phyloP scores from a whole-genome alignment of 768 basidiomycete species.

The Psilocybe tampanensis region DNA sequence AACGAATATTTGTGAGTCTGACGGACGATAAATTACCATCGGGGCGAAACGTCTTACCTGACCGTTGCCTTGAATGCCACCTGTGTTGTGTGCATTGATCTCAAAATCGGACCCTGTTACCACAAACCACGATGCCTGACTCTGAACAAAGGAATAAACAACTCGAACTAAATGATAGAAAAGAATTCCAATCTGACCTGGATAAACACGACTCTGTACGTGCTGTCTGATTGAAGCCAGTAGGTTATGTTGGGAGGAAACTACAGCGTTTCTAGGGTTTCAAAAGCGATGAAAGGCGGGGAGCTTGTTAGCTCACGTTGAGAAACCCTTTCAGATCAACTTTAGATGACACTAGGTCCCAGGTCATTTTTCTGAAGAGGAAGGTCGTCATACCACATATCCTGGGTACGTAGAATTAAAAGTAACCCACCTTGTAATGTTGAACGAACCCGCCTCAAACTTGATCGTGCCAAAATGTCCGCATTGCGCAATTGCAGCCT shows the following conservation, averaged over 20 bases:
- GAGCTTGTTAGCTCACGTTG: slow-evolving; percentile 32
- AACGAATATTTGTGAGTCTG: background rate
- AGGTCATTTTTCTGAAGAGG: slow-evolving; percentile 50
- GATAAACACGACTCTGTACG: slow-evolving; percentile 64
- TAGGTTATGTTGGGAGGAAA: slow-evolving; percentile 55
- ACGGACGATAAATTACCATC: too few species aligned
- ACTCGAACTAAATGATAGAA: background rate
- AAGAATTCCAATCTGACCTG: slow-evolving; percentile 35
- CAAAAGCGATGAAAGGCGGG: background rate
- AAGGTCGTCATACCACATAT: too few species aligned
- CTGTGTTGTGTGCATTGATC: slow-evolving; percentile 55
- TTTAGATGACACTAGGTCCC: slow-evolving; percentile 45
- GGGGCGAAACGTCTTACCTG: slow-evolving; percentile 34
- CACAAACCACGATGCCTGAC: slow-evolving; percentile 67
- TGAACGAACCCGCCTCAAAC: slow-evolving; percentile 47
- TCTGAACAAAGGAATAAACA: too few species aligned
- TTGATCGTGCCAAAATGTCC: slow-evolving; percentile 48
- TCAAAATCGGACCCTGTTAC: slow-evolving; percentile 57
- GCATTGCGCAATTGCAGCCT: slow-evolving; percentile 49
- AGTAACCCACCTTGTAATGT: slow-evolving; percentile 50
- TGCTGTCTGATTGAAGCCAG: slow-evolving; percentile 57
- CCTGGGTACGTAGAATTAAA: too few species aligned
- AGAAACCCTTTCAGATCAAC: slow-evolving; percentile 50
- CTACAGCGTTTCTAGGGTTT: slow-evolving; percentile 28
- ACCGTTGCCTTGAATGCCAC: slow-evolving; percentile 63